Percentiles rank a stretch among this genome's conserved stretches.
Evolutionary conservation across 2,329 filamentous ascomycete genomes (phyloP).

Genomic region (Aspergillus awamori): DNA sequence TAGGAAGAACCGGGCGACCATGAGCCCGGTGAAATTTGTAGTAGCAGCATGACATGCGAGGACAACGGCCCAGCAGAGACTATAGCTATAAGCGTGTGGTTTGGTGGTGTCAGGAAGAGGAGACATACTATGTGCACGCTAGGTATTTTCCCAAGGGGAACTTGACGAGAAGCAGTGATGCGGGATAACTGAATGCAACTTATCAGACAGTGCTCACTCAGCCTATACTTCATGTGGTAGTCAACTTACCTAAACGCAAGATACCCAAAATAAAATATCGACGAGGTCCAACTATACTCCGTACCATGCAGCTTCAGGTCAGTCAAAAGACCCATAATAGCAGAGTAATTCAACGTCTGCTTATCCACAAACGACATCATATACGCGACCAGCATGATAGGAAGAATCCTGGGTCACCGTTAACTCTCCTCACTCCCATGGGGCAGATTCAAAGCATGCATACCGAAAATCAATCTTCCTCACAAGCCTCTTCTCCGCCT

Average conservation of each 20-base stretch:
- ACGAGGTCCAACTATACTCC: conserved; percentile 28
- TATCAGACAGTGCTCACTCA: not conserved
- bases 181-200: conserved; percentile 20
- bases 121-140: conserved; percentile 24
- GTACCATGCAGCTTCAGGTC: conserved; percentile 24
- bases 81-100: conserved; percentile 6
- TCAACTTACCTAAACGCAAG: conserved; percentile 34
- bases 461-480: conserved; percentile 28
- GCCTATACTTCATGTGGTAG: not conserved
- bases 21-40: conserved; percentile 42
- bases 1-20: conserved; percentile 48
- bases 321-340: conserved; percentile 33
- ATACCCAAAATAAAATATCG: conserved; percentile 34
- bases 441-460: not conserved
- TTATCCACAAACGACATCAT: conserved; percentile 42
- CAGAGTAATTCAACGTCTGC: conserved; percentile 36
- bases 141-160: conserved; percentile 43
- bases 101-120: not conserved
- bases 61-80: conserved; percentile 35
- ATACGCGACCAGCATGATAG: conserved; percentile 32
- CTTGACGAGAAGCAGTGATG: conserved; percentile 39
- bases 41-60: conserved; percentile 40
- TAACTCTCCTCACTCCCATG: not conserved
- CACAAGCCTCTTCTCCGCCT: conserved; percentile 25
- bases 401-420: conserved; percentile 22